Base-by-base conservation (phyloP, 108 stramenopile species). In the Aurantiochytrium sp. region DNA sequence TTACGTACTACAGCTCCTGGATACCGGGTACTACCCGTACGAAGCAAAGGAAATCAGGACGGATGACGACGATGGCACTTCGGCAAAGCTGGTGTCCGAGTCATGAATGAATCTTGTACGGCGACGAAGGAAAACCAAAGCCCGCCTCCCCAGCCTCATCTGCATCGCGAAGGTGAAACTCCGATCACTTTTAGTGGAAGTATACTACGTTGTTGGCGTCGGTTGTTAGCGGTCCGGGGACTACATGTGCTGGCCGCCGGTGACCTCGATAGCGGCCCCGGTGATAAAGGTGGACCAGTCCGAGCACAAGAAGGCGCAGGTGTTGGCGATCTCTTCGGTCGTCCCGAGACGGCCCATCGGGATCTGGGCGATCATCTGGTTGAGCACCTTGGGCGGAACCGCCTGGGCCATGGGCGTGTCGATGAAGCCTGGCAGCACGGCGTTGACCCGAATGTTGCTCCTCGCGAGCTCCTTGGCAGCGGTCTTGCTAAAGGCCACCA, bases 381-480 rank as follows among this genome's bases (percentile, higher is more conserved):
- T 85, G 37, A 91, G 45, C 55, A 93, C 90, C 48, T 86, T 87
- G 31, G 91, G 92, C 4, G 95, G 94, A 52, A 97, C 89, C 55
- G 93, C 90, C 55, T 89, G 94, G 41, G 95, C 94, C 97, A 96
- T 96, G 68, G 96, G 96, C 4, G 95, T 94, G n/a, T 90, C 95
- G 87, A 96, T 96, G 81, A 94, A 97, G 53, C 96, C 96, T 24
- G 96, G 96, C 90, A 96, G 95, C 39, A 97, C 91, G 81, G 91
- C 91, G 88, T 97, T 97, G 45, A 96, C 96, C 42, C 93, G 93
- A 52, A 96, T 88, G 52, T 94, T 93, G 73, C 95, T 93, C 4
- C 89, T 86, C 37, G 96, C 91, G 89, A 97, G 96, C 90, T 96
- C 96, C 92, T 96, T 96, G 52, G 96, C 96, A 88, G 96, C 95